phyloP scores from a whole-genome alignment of 805 yeast species.

The Kazachstania taianensis region DNA sequence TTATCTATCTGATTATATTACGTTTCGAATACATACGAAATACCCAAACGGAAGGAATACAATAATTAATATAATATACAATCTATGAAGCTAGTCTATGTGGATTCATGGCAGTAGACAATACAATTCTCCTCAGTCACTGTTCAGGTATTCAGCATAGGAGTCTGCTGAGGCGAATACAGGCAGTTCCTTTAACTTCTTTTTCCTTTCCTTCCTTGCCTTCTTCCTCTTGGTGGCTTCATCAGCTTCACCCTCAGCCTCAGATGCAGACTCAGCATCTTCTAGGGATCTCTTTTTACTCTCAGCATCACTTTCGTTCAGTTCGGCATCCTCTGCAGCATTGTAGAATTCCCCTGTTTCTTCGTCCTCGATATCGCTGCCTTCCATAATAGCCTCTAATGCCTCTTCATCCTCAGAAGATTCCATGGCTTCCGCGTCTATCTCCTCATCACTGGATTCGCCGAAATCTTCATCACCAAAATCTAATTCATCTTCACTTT shows the following conservation, averaged over 20 bases:
- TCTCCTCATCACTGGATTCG: slow-evolving; percentile 17
- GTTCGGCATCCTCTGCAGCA: slow-evolving; percentile 22
- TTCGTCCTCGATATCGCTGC: slow-evolving; percentile 31
- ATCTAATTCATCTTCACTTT: slow-evolving; percentile 31
- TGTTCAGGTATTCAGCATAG: slow-evolving; percentile 60
- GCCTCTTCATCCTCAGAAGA: slow-evolving; percentile 21
- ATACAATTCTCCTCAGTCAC: slow-evolving; percentile 46
- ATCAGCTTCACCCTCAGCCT: slow-evolving; percentile 9
- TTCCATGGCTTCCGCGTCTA: slow-evolving; percentile 19
- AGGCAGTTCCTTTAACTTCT: slow-evolving; percentile 54
- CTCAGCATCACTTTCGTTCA: slow-evolving; percentile 19
- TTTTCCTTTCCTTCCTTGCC: slow-evolving; percentile 14
- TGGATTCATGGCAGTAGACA: no score
- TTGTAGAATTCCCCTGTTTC: slow-evolving; percentile 30
- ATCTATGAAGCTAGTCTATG: no score
- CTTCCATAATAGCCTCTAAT: slow-evolving; percentile 18
- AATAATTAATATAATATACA: no score
- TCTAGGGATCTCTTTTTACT: neutral
- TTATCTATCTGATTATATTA: no score
- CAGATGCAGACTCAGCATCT: slow-evolving; percentile 2
- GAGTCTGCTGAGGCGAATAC: slow-evolving; percentile 84
- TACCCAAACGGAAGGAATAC: no score
- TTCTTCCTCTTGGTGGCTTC: slow-evolving; percentile 23
- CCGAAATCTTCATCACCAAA: slow-evolving; percentile 35
- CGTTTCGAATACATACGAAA: no score